A percentile compares a stretch with the other conserved stretches of the same genome.
These are phyloP conservation scores for Sphenostylis stenocarpa DNA, from an alignment of 306 rosid genomes.

Conservation along the genomic window DNA sequence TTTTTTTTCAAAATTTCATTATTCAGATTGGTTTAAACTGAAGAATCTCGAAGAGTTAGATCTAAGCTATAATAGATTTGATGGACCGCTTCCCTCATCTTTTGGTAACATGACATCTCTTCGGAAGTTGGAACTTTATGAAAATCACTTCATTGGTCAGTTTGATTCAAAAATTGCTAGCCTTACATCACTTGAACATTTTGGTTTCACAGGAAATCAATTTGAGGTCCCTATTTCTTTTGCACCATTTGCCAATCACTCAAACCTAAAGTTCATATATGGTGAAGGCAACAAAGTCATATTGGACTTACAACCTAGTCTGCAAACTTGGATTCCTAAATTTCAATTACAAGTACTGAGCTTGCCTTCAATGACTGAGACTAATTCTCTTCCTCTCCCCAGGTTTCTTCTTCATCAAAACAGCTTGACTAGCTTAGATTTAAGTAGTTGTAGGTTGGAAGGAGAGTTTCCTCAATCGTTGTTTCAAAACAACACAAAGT, in stretches of 20 bases:
- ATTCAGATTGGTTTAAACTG: slow-evolving; percentile 18
- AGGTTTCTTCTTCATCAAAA: slow-evolving; percentile 9
- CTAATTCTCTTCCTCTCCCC: neutral
- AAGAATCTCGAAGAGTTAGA: slow-evolving; percentile 21
- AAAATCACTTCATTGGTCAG: neutral
- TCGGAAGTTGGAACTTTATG: neutral
- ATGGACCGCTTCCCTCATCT: slow-evolving; percentile 20
- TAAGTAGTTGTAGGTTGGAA: neutral
- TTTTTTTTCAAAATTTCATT: neutral
- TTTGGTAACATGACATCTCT: slow-evolving; percentile 27
- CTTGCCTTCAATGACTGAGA: neutral
- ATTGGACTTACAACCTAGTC: neutral
- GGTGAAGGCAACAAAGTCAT: slow-evolving; percentile 1
- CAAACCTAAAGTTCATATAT: neutral
- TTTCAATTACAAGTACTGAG: slow-evolving; percentile 4
- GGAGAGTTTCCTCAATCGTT: neutral
- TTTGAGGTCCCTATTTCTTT: slow-evolving; percentile 21
- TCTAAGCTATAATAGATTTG: neutral
- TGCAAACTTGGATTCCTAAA: neutral
- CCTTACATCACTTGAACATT: slow-evolving; percentile 23
- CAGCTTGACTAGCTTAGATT: neutral
- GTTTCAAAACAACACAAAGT: neutral
- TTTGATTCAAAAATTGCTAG: neutral
- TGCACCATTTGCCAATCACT: slow-evolving; percentile 7
- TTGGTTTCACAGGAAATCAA: slow-evolving; percentile 1